Evolutionary conservation across 75 land plant species (phyloP).

Genomic region (Sequoia sempervirens): DNA sequence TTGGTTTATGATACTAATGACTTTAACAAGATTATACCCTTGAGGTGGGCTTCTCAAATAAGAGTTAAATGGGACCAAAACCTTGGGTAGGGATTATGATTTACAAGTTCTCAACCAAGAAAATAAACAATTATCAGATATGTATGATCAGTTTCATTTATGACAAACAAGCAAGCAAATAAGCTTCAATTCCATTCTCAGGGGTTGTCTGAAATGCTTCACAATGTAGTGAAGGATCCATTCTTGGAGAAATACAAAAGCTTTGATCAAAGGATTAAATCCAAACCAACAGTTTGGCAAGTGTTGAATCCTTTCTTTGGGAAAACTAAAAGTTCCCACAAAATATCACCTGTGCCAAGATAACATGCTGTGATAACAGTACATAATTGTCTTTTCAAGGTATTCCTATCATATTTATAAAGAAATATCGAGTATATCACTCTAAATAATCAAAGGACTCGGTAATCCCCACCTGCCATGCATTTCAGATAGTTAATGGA

Average conservation of each 20-base stretch:
- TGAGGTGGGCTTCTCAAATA: no score
- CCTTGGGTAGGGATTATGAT: no score
- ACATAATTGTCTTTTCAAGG: background rate
- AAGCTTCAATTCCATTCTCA: background rate
- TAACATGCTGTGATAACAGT: background rate
- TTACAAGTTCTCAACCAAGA: no score
- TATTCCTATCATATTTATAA: no score
- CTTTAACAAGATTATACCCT: no score
- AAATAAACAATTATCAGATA: background rate
- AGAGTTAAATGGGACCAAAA: no score
- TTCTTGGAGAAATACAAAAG: background rate
- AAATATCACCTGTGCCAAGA: background rate
- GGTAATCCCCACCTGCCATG: conserved; percentile 8
- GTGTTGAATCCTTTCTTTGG: background rate
- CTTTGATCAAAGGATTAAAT: background rate
- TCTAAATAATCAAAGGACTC: conserved; percentile 9
- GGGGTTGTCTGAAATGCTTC: background rate
- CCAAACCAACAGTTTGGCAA: background rate
- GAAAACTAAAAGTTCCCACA: background rate
- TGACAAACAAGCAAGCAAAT: background rate
- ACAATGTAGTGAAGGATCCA: background rate
- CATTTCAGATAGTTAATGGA: background rate
- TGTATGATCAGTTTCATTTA: background rate
- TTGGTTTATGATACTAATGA: no score
- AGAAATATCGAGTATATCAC: background rate